These are phyloP conservation scores for Eucalyptus sp. DNA, from an alignment of 345 rosid genomes.

Conservation along the genomic window DNA sequence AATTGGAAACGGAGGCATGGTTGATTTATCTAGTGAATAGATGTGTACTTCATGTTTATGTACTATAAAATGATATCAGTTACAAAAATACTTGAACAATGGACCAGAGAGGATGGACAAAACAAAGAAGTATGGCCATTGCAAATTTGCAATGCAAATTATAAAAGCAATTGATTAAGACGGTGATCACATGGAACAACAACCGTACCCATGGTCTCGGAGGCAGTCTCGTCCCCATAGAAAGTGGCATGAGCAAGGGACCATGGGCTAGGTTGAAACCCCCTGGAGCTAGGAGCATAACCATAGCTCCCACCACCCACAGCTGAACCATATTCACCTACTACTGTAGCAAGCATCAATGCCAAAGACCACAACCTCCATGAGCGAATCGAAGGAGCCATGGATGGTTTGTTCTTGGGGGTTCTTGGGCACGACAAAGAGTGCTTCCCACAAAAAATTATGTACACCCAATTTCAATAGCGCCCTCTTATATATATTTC, in stretches of 20 bases:
- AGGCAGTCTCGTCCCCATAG: constrained; percentile 51
- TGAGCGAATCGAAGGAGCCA: background rate
- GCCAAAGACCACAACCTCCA: background rate
- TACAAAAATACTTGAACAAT: background rate
- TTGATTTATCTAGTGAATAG: background rate
- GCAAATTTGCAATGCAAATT: background rate
- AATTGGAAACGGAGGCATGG: background rate
- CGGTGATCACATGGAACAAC: background rate
- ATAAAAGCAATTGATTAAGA: background rate
- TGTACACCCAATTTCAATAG: background rate
- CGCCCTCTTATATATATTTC: background rate
- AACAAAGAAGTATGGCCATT: background rate
- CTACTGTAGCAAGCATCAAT: background rate
- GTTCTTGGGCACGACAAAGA: background rate
- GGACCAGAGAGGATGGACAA: background rate
- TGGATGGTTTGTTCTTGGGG: background rate
- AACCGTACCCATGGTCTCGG: constrained; percentile 45
- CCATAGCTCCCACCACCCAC: background rate
- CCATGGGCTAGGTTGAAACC: constrained; percentile 46
- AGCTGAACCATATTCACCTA: background rate
- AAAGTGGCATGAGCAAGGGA: constrained; percentile 51
- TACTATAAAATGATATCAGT: background rate
- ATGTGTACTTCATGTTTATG: background rate
- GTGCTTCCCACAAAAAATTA: background rate
- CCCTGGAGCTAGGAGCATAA: background rate